phyloP scores from a whole-genome alignment of 306 rosid genomes.

The Fragaria iinumae region DNA sequence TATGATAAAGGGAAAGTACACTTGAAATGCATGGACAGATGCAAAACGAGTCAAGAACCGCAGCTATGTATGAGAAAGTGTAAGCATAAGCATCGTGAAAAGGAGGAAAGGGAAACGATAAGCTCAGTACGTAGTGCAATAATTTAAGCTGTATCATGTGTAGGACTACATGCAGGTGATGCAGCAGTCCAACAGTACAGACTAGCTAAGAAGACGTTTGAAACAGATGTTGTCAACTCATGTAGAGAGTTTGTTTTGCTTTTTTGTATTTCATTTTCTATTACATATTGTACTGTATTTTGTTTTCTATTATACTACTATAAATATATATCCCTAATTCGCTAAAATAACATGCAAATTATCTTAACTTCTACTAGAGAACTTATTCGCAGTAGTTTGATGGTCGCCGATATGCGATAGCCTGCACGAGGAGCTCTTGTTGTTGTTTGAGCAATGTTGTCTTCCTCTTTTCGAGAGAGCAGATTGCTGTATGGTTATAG shows the following conservation, averaged over 20 bases:
- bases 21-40: neutral
- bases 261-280: too few relatives aligned
- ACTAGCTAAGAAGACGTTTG: neutral
- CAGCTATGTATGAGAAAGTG: neutral
- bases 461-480: constrained; percentile 6
- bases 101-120: neutral
- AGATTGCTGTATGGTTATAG: neutral
- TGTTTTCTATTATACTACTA: too few relatives aligned
- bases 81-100: neutral
- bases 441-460: neutral
- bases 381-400: neutral
- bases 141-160: neutral
- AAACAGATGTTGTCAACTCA: neutral
- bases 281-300: too few relatives aligned
- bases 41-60: constrained; percentile 1
- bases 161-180: neutral
- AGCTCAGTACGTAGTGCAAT: neutral
- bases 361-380: neutral
- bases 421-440: constrained; percentile 1
- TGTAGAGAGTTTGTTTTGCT: neutral
- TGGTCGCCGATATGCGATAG: neutral
- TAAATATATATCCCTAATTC: too few relatives aligned
- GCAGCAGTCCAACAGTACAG: neutral
- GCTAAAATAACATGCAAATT: too few relatives aligned
- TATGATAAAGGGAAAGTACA: neutral